Conservation (phyloP, 176 grass and related monocot genomes). For the Urochloa ruziziensis region DNA sequence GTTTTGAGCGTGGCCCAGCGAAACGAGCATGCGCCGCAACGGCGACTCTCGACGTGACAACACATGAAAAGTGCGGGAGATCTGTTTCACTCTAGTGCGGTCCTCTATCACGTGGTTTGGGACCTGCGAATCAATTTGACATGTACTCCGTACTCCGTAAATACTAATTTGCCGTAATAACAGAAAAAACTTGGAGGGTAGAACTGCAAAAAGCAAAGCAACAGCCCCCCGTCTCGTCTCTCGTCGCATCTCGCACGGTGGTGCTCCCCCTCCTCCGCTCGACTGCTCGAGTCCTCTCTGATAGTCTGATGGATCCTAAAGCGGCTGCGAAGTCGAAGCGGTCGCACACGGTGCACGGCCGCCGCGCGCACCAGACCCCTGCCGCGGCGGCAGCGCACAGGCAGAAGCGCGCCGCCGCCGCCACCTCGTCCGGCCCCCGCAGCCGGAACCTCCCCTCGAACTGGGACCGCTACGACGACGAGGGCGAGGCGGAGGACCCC, state of each 20-base stretch:
- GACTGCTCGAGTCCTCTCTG: too few relatives aligned
- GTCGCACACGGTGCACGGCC: slow-evolving; percentile 64
- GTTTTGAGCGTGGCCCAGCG: too few relatives aligned
- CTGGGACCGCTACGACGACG: slow-evolving; percentile 67
- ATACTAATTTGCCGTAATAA: too few relatives aligned
- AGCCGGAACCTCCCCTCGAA: slow-evolving; percentile 68
- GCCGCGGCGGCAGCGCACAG: too few relatives aligned
- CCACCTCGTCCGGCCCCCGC: slow-evolving; percentile 12
- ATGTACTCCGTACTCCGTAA: too few relatives aligned
- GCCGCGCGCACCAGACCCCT: too few relatives aligned
- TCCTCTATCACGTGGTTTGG: too few relatives aligned
- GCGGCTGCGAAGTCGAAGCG: slow-evolving; percentile 84
- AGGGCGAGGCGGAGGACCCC: slow-evolving; percentile 24
- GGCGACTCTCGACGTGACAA: too few relatives aligned
- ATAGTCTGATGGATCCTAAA: slow-evolving; percentile 95
- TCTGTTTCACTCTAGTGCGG: too few relatives aligned
- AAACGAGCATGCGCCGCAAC: too few relatives aligned
- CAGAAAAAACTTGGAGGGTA: neutral
- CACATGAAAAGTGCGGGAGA: too few relatives aligned
- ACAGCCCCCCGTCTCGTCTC: neutral
- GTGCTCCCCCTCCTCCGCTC: neutral
- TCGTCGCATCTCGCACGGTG: neutral
- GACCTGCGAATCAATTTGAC: too few relatives aligned
- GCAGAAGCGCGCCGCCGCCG: neutral
- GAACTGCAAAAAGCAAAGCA: slow-evolving; percentile 3